Conservation (phyloP, 75 land plant species). For the Pseudotsuga menziesii region DNA sequence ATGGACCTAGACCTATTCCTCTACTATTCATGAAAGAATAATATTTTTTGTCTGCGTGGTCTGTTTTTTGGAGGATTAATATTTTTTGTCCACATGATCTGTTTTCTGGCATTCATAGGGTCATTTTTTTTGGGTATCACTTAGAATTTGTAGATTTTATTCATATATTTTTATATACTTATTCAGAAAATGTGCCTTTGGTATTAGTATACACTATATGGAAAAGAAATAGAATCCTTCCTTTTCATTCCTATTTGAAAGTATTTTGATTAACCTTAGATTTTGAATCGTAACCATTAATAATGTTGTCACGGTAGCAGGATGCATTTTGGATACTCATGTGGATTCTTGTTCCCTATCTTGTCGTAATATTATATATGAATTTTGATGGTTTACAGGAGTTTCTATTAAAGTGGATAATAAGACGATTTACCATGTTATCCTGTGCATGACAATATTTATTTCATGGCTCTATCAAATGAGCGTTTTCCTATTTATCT, state of each 20-base stretch:
- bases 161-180: neutral
- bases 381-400: conserved; percentile 74
- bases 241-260: neutral
- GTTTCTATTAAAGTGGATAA: conserved; percentile 41
- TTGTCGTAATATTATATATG: conserved; percentile 40
- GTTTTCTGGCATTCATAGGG: too few species aligned
- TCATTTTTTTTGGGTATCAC: neutral
- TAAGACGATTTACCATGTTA: conserved; percentile 18
- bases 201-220: neutral
- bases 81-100: too few species aligned
- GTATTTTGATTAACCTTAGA: neutral
- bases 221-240: neutral
- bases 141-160: neutral
- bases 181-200: neutral
- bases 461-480: conserved; percentile 72
- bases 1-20: too few species aligned
- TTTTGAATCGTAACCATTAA: conserved; percentile 5
- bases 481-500: conserved; percentile 58
- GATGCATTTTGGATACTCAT: conserved; percentile 54
- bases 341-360: conserved; percentile 53
- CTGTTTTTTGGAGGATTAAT: too few species aligned
- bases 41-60: too few species aligned
- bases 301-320: conserved; percentile 32
- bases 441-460: conserved; percentile 38
- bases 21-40: too few species aligned